These are phyloP conservation scores for Colletotrichum australisinense DNA, from an alignment of 2,329 filamentous ascomycete genomes.

Conservation along the genomic window DNA sequence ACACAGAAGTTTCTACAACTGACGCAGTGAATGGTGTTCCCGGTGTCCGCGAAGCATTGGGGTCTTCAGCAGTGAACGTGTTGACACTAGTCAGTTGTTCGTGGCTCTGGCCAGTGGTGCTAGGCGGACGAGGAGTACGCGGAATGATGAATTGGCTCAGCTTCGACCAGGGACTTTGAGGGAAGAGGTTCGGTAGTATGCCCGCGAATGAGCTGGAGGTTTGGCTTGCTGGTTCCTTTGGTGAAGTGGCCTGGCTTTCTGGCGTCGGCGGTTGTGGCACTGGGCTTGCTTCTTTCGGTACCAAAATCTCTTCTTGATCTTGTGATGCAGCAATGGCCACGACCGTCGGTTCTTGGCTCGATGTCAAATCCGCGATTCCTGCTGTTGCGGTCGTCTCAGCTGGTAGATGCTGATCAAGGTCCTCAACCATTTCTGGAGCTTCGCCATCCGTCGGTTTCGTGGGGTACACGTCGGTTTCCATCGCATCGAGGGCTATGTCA, in stretches of 20 bases:
- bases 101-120: background rate
- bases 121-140: background rate
- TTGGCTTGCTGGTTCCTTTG: background rate
- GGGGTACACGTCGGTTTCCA: background rate
- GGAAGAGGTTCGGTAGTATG: background rate
- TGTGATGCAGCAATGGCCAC: background rate
- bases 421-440: background rate
- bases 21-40: background rate
- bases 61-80: background rate
- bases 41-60: background rate
- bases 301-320: background rate
- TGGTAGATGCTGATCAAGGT: background rate
- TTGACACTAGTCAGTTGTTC: background rate
- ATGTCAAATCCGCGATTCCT: background rate
- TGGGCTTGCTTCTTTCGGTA: background rate
- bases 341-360: slow-evolving; percentile 12
- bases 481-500: background rate
- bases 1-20: background rate
- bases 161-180: slow-evolving; percentile 29
- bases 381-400: background rate
- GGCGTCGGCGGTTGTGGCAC: background rate
- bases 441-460: background rate
- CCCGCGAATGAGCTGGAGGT: background rate
- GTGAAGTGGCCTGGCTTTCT: background rate
- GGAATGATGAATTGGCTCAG: background rate